phyloP scores from a whole-genome alignment of 441 rosid genomes.

The Cnidoscolus chayamansa region DNA sequence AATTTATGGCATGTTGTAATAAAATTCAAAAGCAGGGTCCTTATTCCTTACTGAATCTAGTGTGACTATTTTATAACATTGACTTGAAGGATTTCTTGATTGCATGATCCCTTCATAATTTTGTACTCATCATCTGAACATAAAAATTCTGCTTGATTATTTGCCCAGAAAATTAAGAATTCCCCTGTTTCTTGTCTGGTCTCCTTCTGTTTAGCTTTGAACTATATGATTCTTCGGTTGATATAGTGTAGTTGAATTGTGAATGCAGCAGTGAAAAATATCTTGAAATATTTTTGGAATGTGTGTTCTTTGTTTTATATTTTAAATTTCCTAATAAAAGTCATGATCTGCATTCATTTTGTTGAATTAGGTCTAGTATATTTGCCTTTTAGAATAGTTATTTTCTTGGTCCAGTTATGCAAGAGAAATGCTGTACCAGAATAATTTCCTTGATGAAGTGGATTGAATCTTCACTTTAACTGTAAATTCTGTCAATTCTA shows the following conservation, averaged over 20 bases:
- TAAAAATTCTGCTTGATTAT: background rate
- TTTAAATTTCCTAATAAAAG: background rate
- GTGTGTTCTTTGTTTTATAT: background rate
- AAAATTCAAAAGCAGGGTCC: no score
- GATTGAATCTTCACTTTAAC: conserved; percentile 10
- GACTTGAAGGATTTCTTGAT: background rate
- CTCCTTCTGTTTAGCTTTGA: background rate
- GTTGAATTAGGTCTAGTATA: background rate
- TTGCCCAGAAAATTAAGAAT: background rate
- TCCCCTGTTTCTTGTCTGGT: background rate
- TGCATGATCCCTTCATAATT: background rate
- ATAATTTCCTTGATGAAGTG: background rate
- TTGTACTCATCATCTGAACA: background rate
- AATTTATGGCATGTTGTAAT: background rate
- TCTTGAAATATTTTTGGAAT: background rate
- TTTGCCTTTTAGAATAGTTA: background rate
- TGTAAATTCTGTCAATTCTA: conserved; percentile 30
- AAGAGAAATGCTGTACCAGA: background rate
- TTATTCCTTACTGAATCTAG: background rate
- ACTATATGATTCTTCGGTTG: background rate
- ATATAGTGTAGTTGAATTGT: background rate
- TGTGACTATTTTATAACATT: background rate
- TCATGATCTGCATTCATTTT: background rate
- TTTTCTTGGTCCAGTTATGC: background rate
- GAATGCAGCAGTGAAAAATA: background rate